Evolutionary conservation across 768 basidiomycete species (phyloP).

Genomic region (Termitomyces sp.): DNA sequence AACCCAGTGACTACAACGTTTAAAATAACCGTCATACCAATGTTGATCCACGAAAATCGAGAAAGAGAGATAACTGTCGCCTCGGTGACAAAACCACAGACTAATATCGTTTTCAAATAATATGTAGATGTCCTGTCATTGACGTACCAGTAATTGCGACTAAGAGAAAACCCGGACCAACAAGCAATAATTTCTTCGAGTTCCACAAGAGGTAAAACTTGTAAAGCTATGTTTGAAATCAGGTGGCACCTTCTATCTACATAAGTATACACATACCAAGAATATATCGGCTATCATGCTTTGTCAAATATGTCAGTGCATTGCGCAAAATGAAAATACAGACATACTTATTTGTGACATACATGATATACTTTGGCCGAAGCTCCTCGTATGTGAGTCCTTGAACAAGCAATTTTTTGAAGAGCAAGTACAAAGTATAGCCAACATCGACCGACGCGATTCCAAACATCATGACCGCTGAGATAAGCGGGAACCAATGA

Average conservation of each 20-base stretch:
- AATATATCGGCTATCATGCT: constrained; percentile 13
- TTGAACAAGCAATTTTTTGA: constrained; percentile 2
- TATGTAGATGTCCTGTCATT: background rate
- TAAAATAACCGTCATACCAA: constrained; percentile 24
- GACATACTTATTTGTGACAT: constrained; percentile 14
- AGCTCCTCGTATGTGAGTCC: constrained; percentile 9
- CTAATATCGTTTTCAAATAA: background rate
- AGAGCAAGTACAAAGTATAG: constrained; percentile 10
- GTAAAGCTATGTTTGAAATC: constrained; percentile 7
- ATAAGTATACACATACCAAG: constrained; percentile 5
- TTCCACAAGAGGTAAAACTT: constrained; percentile 15
- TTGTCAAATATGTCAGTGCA: background rate
- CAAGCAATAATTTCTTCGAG: constrained; percentile 5
- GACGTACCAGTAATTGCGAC: constrained; percentile 10
- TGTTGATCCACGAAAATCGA: constrained; percentile 24
- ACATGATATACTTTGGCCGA: constrained; percentile 14
- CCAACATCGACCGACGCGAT: constrained; percentile 13
- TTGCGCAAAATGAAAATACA: background rate
- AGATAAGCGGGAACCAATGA: background rate
- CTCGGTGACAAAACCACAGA: constrained; percentile 13
- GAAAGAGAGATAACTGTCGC: constrained; percentile 12
- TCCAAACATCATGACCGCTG: constrained; percentile 9
- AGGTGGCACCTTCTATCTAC: background rate
- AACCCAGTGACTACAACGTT: constrained; percentile 29
- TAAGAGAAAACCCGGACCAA: constrained; percentile 10